Percentiles rank a stretch among this genome's conserved stretches.
phyloP scores from a whole-genome alignment of 768 basidiomycete genomes.

The Suillus discolor region DNA sequence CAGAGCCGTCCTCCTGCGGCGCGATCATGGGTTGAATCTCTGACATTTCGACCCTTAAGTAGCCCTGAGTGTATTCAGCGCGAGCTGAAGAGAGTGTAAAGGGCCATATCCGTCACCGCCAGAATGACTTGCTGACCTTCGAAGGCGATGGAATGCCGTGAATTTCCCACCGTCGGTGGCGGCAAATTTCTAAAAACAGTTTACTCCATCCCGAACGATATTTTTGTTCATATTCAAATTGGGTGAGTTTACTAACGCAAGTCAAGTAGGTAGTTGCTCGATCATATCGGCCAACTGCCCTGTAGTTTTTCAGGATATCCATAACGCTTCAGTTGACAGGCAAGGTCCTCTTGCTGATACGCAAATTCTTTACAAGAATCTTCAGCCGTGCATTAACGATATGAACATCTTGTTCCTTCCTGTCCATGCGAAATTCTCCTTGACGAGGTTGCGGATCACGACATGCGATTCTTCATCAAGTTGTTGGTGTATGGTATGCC shows the following conservation, averaged over 20 bases:
- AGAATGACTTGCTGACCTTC: conserved; percentile 1
- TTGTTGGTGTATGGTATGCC: background rate
- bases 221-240: background rate
- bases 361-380: background rate
- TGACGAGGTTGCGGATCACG: background rate
- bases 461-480: background rate
- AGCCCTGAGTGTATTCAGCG: conserved; percentile 1
- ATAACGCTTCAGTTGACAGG: background rate
- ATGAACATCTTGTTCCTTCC: background rate
- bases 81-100: background rate
- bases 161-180: conserved; percentile 4
- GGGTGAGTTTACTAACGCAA: too few species aligned
- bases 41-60: conserved; percentile 24
- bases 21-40: conserved; percentile 40
- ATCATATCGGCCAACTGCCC: conserved; percentile 25
- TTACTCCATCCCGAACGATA: background rate
- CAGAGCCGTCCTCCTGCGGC: conserved; percentile 43
- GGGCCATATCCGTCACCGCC: conserved; percentile 1
- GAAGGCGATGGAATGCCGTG: conserved; percentile 3
- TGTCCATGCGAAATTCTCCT: background rate
- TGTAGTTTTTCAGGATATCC: conserved; percentile 29
- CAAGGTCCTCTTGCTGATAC: background rate
- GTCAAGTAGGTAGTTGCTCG: conserved; percentile 6
- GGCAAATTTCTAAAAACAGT: conserved; percentile 1
- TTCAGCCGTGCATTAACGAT: background rate